Evolutionary conservation across 116 monocot species (phyloP), one percentile per base, ranked within the genome.

Genomic region (Posidonia oceanica): DNA sequence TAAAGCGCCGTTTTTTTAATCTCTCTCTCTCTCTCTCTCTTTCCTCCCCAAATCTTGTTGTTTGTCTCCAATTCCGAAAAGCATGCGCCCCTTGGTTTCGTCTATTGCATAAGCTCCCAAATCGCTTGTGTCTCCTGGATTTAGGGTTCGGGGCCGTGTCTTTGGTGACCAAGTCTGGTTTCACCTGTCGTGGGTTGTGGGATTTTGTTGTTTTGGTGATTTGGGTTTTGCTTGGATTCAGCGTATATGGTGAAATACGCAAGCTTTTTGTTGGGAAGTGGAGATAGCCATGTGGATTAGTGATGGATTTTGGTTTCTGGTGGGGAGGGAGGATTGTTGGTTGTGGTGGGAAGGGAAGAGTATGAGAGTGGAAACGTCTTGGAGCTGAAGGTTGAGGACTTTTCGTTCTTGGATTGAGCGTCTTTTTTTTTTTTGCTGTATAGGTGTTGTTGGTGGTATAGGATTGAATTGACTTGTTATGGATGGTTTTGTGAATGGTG

Each of bases 401-500:
- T 29, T 29, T 29, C 29, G 29, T 29, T 29, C 22, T 61, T 14
- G 22, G 21, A 5, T 36, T 2, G 61, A 36, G 11, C 2, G 0
- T 36, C 14, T 21, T 12, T 22, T 61, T 36, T 22, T 29, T 61
- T 13, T 36, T 29, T 36, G 22, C 21, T 61, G 3, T 13, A 10
- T 13, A 1, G 22, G 36, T 61, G 61, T 21, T 61, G 21, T 1
- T 3, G 22, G 13, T 61, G 61, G 36, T 13, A 1, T 36, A 0
- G 29, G 29, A 29, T 29, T 29, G 61, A 4, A 61, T 36, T 29
- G 4, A 61, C 61, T 73, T 40, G 52, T 6, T 13, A 84, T 82
- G 84, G 93, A 89, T 68, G 75, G 66, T 48, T 78, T 79, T 37
- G 54, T 61, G 57, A 74, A 82, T 77, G 67, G 64, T 11, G 74